Evolutionary conservation across 345 rosid species (phyloP).

Genomic region (Eucalyptus regnans): DNA sequence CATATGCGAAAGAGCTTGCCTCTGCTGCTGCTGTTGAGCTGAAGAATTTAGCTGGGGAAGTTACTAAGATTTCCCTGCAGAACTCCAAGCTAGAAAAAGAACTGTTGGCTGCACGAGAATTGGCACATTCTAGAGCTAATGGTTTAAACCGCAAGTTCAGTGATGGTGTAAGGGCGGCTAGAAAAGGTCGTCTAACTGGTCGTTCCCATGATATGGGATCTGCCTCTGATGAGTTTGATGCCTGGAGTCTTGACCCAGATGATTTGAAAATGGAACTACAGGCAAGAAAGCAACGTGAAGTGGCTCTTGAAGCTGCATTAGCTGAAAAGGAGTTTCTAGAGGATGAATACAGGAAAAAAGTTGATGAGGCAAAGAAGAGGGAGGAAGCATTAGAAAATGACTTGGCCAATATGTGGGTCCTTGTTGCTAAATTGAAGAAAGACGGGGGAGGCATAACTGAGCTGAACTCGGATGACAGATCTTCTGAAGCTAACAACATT

Average conservation of each 20-base stretch:
- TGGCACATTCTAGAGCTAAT: conserved; percentile 57
- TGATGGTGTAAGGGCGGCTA: conserved; percentile 54
- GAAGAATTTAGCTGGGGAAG: conserved; percentile 91
- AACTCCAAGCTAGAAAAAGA: conserved; percentile 82
- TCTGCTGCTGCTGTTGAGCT: conserved; percentile 99
- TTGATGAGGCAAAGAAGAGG: conserved; percentile 80
- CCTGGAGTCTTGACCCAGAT: conserved; percentile 76
- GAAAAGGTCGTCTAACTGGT: conserved; percentile 70
- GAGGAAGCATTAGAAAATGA: conserved; percentile 95
- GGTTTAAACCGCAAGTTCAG: conserved; percentile 58
- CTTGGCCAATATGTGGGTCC: conserved; percentile 98
- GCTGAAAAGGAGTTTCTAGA: conserved; percentile 81
- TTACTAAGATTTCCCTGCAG: conserved; percentile 76
- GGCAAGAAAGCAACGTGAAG: conserved; percentile 85
- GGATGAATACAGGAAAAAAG: conserved; percentile 71
- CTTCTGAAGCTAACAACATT: conserved; percentile 7
- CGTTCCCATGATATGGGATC: conserved; percentile 44
- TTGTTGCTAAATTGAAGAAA: conserved; percentile 96
- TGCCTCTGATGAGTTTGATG: conserved; percentile 52
- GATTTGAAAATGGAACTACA: conserved; percentile 81
- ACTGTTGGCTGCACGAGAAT: conserved; percentile 57
- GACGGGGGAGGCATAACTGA: conserved; percentile 48
- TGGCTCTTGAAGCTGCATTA: conserved; percentile 73
- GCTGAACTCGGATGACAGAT: conserved; percentile 30
- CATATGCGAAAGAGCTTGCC: conserved; percentile 93